These are phyloP conservation scores for Ogataea trehalophila DNA, from an alignment of 805 yeast species.

Conservation along the genomic window DNA sequence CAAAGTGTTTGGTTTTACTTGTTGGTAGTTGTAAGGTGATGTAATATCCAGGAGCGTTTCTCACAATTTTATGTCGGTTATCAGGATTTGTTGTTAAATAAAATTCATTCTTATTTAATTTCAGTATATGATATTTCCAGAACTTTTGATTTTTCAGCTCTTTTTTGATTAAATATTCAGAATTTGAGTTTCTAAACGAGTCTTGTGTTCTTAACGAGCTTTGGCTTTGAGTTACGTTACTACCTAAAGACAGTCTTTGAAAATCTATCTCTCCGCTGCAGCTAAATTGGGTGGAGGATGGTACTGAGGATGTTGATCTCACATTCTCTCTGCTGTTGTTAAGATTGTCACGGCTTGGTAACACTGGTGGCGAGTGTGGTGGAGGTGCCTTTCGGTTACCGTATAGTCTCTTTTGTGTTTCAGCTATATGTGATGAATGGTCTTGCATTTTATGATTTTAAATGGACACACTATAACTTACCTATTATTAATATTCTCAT, in stretches of 20 bases:
- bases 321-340: background rate
- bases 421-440: background rate
- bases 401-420: background rate
- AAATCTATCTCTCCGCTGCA: conserved; percentile 15
- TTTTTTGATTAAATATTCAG: background rate
- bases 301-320: background rate
- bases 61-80: conserved; percentile 49
- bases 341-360: background rate
- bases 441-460: too few relatives aligned
- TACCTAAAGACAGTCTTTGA: conserved; percentile 1
- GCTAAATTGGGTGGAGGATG: background rate
- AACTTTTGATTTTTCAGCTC: conserved; percentile 24
- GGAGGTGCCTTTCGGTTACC: background rate
- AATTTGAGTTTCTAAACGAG: background rate
- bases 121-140: conserved; percentile 63
- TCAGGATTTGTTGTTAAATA: conserved; percentile 69
- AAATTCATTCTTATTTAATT: conserved; percentile 44
- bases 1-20: conserved; percentile 2
- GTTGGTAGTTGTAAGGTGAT: conserved; percentile 34
- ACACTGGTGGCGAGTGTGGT: background rate
- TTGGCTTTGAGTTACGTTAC: background rate
- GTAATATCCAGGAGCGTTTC: conserved; percentile 60
- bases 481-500: too few relatives aligned
- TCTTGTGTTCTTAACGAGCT: background rate
- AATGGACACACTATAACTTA: too few relatives aligned